Conservation (phyloP, 345 rosid species). For the Populus simonii region DNA sequence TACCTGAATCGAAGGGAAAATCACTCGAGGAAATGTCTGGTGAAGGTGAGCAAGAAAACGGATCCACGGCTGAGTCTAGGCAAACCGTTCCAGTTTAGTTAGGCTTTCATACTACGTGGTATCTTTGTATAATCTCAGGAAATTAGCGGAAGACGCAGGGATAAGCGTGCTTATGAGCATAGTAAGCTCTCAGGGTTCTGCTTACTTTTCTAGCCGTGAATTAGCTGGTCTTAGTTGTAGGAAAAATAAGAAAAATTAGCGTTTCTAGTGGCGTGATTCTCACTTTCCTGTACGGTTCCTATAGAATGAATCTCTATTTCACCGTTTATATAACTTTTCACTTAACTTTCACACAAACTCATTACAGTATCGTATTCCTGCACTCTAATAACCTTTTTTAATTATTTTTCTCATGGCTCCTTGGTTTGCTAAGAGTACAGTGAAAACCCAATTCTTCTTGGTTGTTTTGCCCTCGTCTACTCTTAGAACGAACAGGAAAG, state of each 20-base stretch:
- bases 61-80: background rate
- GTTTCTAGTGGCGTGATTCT: background rate
- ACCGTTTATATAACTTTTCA: background rate
- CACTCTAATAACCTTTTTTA: background rate
- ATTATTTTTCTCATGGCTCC: too few relatives aligned
- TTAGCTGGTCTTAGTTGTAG: background rate
- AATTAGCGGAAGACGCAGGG: background rate
- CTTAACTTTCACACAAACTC: background rate
- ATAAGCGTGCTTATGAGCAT: background rate
- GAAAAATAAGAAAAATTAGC: background rate
- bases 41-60: slow-evolving; percentile 35
- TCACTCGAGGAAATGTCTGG: slow-evolving; percentile 62
- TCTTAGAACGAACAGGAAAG: background rate
- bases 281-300: background rate
- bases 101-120: background rate
- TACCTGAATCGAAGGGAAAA: slow-evolving; percentile 53
- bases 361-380: background rate
- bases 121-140: background rate
- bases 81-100: slow-evolving; percentile 6
- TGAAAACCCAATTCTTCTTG: too few relatives aligned
- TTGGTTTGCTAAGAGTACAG: too few relatives aligned
- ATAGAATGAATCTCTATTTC: background rate
- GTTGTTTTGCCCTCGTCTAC: too few relatives aligned
- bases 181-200: background rate
- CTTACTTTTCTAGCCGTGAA: background rate